Conservation (phyloP, 2,329 filamentous ascomycete genomes). For the Capronia americana region DNA sequence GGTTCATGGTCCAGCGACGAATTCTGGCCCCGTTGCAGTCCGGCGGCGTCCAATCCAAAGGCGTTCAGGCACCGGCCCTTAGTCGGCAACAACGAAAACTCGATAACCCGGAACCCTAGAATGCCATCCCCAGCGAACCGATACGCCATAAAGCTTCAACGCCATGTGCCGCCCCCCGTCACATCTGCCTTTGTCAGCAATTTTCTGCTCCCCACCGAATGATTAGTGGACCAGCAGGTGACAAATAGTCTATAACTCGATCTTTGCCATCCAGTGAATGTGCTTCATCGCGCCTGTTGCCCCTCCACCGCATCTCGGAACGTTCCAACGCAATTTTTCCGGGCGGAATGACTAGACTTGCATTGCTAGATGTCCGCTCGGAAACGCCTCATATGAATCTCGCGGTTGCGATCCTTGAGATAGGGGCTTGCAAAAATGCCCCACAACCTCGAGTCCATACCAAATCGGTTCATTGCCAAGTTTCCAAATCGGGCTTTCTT, state of each 20-base stretch:
- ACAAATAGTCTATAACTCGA: not conserved
- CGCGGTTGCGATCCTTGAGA: not conserved
- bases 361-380: not conserved
- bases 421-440: too few species aligned
- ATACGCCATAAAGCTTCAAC: not conserved
- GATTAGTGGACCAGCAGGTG: not conserved
- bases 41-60: too few species aligned
- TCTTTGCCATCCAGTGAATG: not conserved
- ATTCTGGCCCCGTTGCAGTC: too few species aligned
- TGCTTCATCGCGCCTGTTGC: not conserved
- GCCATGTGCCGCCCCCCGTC: not conserved
- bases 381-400: not conserved
- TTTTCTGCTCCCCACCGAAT: not conserved
- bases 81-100: too few species aligned
- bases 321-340: not conserved
- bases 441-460: not conserved
- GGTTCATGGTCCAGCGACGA: too few species aligned
- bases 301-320: not conserved
- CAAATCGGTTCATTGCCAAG: constrained; percentile 1
- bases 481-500: not conserved
- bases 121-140: not conserved
- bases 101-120: too few species aligned
- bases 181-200: constrained; percentile 1
- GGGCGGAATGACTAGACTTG: not conserved
- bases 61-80: too few species aligned